Conservation (phyloP, 225 moss, liverwort and hornwort genomes). For the Rhytidiadelphus loreus region DNA sequence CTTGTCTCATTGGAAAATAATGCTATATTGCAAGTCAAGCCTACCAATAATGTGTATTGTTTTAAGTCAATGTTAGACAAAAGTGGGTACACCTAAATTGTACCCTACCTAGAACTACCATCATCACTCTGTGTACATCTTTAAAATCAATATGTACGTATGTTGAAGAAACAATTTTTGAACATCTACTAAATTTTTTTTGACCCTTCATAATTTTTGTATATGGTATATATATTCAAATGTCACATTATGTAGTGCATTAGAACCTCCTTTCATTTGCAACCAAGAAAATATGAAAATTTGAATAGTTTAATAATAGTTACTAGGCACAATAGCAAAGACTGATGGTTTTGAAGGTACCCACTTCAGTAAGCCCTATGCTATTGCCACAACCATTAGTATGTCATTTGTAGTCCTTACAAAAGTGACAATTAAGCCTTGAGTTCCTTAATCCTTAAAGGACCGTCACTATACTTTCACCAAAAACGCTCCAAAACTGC, state of each 20-base stretch:
- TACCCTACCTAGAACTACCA: rapidly evolving
- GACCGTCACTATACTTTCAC: no score
- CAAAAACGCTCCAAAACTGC: no score
- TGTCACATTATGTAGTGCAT: rapidly evolving
- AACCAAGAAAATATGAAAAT: not conserved
- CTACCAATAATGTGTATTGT: rapidly evolving
- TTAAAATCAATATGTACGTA: no score
- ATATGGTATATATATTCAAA: rapidly evolving
- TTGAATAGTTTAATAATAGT: not conserved
- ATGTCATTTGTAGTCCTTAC: no score
- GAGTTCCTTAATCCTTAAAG: no score
- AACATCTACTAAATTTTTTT: no score
- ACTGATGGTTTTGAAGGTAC: rapidly evolving
- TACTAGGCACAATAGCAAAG: not conserved
- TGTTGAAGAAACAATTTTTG: no score
- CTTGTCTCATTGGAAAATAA: rapidly evolving
- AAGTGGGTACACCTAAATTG: rapidly evolving
- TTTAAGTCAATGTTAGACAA: rapidly evolving
- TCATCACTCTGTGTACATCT: rapidly evolving
- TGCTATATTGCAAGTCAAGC: not conserved
- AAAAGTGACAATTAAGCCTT: not conserved
- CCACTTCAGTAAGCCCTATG: rapidly evolving
- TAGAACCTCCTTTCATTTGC: not conserved
- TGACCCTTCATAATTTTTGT: not conserved
- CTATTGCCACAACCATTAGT: not conserved